phyloP scores from a whole-genome alignment of 139 green algal genomes.

The Tetradesmus obliquus region DNA sequence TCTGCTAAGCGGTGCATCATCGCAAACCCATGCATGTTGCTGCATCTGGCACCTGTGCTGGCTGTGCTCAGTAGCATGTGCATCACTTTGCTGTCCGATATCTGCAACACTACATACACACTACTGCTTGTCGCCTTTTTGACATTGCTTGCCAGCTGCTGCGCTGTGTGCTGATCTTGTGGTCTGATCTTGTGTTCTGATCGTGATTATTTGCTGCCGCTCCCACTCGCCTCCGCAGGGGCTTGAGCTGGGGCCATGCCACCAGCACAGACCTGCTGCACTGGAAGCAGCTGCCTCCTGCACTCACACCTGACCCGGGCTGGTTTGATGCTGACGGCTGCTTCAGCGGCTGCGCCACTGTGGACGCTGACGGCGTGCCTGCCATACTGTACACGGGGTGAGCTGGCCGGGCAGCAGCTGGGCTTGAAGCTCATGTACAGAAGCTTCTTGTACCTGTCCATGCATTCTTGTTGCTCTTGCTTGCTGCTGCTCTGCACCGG shows the following conservation, averaged over 20 bases:
- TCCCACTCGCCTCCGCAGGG: slow-evolving; percentile 24
- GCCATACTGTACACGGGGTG: slow-evolving; percentile 75
- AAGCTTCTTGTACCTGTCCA: not conserved
- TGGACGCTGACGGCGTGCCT: slow-evolving; percentile 52
- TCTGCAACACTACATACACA: too few relatives aligned
- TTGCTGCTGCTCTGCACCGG: not conserved
- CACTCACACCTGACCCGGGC: slow-evolving; percentile 70
- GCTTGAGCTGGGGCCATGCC: slow-evolving; percentile 83
- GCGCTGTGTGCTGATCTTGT: too few relatives aligned
- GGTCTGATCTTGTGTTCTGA: too few relatives aligned
- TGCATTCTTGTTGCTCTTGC: too few relatives aligned
- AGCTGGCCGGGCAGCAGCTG: not conserved
- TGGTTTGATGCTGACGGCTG: slow-evolving; percentile 77
- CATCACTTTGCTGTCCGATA: too few relatives aligned
- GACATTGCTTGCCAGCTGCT: too few relatives aligned
- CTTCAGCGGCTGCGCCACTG: slow-evolving; percentile 76
- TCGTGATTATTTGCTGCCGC: too few relatives aligned
- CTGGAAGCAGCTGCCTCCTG: slow-evolving; percentile 76
- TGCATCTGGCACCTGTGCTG: too few relatives aligned
- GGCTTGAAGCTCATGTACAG: not conserved
- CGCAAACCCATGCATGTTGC: too few relatives aligned
- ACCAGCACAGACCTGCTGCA: slow-evolving; percentile 70
- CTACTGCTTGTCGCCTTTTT: too few relatives aligned
- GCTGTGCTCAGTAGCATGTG: too few relatives aligned
- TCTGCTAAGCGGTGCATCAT: too few relatives aligned